These are phyloP conservation scores for Paecilomyces variotii DNA, from an alignment of 2,329 filamentous ascomycete species.

Conservation along the genomic window DNA sequence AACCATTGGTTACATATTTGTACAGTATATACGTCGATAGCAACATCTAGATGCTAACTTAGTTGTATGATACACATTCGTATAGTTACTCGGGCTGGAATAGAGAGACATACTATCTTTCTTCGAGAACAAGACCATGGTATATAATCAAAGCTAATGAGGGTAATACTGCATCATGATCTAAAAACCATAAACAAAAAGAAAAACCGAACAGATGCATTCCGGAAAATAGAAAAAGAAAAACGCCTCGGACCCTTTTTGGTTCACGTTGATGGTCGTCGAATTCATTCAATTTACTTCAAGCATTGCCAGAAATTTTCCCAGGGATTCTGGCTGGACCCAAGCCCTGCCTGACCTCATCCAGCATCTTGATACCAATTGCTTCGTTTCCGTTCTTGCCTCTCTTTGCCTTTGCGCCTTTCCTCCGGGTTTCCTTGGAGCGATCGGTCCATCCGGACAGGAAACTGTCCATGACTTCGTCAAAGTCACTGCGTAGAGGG, in stretches of 20 bases:
- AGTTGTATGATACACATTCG: background rate
- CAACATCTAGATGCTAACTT: background rate
- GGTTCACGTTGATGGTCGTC: background rate
- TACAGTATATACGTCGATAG: background rate
- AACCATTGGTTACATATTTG: background rate
- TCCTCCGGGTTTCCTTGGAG: conserved; percentile 53
- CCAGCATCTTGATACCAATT: conserved; percentile 77
- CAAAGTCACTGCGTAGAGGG: conserved; percentile 68
- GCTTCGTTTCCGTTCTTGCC: conserved; percentile 75
- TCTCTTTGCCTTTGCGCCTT: conserved; percentile 47
- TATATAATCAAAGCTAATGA: background rate
- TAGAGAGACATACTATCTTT: background rate
- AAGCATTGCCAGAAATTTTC: conserved; percentile 14
- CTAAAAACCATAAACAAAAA: background rate
- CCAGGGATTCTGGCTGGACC: conserved; percentile 62
- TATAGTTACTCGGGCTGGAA: background rate
- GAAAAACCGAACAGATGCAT: background rate
- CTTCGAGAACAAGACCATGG: background rate
- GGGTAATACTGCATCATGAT: background rate
- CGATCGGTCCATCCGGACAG: conserved; percentile 53
- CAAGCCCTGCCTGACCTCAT: conserved; percentile 74
- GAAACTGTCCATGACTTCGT: conserved; percentile 89
- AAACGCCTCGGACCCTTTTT: background rate
- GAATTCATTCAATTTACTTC: background rate
- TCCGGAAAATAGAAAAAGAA: background rate